phyloP scores from a whole-genome alignment of 805 yeast species.

The Myxozyma udenii region DNA sequence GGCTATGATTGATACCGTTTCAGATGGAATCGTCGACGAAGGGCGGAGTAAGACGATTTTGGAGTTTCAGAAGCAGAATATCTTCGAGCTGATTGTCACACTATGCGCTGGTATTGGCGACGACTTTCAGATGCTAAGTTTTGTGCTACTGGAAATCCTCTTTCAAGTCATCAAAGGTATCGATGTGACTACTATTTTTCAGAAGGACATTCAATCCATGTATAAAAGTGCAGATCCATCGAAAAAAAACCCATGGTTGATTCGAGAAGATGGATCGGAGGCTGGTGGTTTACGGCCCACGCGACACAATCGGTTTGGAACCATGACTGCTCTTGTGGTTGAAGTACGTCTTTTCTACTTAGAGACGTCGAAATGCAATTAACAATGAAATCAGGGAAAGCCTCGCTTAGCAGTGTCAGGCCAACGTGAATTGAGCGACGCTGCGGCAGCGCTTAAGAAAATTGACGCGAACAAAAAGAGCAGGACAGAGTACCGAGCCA shows the following conservation, averaged over 20 bases:
- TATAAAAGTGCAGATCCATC: conserved; percentile 2
- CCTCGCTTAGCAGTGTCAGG: conserved; percentile 67
- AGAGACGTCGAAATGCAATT: too few species aligned
- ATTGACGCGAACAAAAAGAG: conserved; percentile 69
- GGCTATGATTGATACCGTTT: conserved; percentile 69
- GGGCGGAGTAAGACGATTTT: conserved; percentile 55
- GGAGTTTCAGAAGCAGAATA: conserved; percentile 66
- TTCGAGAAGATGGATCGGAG: conserved; percentile 60
- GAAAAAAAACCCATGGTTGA: conserved; percentile 39
- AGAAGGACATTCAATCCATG: conserved; percentile 4
- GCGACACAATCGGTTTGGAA: conserved; percentile 92
- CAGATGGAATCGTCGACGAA: conserved; percentile 64
- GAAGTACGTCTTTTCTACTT: too few species aligned
- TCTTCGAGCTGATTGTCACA: conserved; percentile 68
- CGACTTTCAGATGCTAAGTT: conserved; percentile 63
- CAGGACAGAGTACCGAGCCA: conserved; percentile 37
- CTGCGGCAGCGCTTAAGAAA: conserved; percentile 54
- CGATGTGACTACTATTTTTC: conserved; percentile 40
- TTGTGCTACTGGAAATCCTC: conserved; percentile 65
- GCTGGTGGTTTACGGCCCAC: conserved; percentile 47
- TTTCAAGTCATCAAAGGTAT: conserved; percentile 61
- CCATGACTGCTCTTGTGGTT: conserved; percentile 69
- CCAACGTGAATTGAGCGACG: conserved; percentile 56
- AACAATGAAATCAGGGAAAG: conserved; percentile 42
- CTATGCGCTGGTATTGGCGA: conserved; percentile 61